These are phyloP conservation scores for Kwoniella botswanensis DNA, from an alignment of 768 basidiomycete species.

Conservation along the genomic window DNA sequence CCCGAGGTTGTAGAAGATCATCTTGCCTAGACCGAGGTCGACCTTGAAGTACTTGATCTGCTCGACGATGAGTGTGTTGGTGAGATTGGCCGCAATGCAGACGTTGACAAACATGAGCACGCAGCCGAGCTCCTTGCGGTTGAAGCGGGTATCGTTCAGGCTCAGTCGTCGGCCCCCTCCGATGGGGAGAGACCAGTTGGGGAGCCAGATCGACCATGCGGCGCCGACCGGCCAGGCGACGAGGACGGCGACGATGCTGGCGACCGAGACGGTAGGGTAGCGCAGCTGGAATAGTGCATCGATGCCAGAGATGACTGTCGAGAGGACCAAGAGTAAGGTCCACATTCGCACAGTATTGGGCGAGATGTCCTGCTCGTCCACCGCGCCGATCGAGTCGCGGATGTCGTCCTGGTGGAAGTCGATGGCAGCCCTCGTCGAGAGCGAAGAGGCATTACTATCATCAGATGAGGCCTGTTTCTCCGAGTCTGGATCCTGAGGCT, in stretches of 20 bases:
- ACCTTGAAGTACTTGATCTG: slow-evolving; percentile 4
- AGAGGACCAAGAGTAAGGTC: background rate
- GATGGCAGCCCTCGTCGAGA: no score
- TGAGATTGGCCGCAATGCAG: slow-evolving; percentile 1
- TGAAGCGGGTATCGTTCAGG: background rate
- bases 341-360: background rate
- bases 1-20: background rate
- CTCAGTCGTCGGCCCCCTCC: background rate
- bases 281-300: background rate
- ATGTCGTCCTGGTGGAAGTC: no score
- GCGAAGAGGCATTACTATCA: no score
- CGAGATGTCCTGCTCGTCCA: background rate
- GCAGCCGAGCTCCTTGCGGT: slow-evolving; percentile 1
- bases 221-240: background rate
- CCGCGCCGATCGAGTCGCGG: no score
- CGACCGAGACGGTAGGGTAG: slow-evolving; percentile 1
- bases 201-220: background rate
- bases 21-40: background rate
- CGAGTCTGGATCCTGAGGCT: no score
- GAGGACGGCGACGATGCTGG: background rate
- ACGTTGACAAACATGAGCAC: slow-evolving; percentile 5
- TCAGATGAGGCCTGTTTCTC: no score
- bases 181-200: background rate
- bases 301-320: slow-evolving; percentile 1
- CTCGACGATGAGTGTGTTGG: background rate